These are phyloP conservation scores for Ophiostoma quercus DNA, from an alignment of 2,329 filamentous ascomycete genomes.

Conservation along the genomic window DNA sequence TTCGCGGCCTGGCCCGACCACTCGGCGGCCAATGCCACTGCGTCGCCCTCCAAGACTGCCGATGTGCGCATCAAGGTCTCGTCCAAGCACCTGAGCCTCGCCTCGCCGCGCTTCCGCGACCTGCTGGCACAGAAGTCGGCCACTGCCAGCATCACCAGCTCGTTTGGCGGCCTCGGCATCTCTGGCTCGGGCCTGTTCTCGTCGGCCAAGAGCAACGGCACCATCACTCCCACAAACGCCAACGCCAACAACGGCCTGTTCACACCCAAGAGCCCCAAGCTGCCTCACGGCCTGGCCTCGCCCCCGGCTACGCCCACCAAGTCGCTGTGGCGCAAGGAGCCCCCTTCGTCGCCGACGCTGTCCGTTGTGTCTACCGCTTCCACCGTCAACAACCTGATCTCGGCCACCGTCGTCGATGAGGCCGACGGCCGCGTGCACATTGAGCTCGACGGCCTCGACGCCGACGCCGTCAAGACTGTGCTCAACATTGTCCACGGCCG, in stretches of 20 bases:
- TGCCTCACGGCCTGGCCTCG: conserved; percentile 13
- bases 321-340: conserved; percentile 21
- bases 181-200: not conserved
- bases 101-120: conserved; percentile 33
- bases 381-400: not conserved
- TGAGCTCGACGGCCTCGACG: conserved; percentile 34
- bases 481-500: conserved; percentile 45
- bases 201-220: not conserved
- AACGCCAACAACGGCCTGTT: conserved; percentile 2
- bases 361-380: not conserved
- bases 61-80: conserved; percentile 37
- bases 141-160: not conserved
- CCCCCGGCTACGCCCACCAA: conserved; percentile 17
- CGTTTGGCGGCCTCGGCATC: conserved; percentile 6
- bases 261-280: not conserved
- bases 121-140: conserved; percentile 20
- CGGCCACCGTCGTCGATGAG: conserved; percentile 23
- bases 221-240: not conserved
- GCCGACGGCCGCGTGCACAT: conserved; percentile 35
- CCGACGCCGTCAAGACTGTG: conserved; percentile 38
- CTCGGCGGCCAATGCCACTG: conserved; percentile 14
- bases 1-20: conserved; percentile 30
- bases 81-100: conserved; percentile 36
- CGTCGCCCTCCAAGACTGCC: conserved; percentile 3
- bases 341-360: not conserved